Percentiles rank a stretch among this genome's conserved stretches.
Evolutionary conservation across 108 stramenopile species (phyloP).

Genomic region (Skeletonema tropicum): DNA sequence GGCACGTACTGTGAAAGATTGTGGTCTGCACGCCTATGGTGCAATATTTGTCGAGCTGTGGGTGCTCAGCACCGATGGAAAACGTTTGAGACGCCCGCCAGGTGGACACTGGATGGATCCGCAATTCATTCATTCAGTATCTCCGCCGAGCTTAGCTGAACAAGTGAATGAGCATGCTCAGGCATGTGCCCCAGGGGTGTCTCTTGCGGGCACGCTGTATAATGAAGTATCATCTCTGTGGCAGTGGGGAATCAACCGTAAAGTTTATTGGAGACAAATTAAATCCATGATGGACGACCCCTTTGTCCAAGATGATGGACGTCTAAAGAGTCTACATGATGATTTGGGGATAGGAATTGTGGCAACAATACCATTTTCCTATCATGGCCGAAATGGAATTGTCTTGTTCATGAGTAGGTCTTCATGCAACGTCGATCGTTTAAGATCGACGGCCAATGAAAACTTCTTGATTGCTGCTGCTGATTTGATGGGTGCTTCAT

Average conservation of each 20-base stretch:
- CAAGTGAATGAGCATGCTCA: background rate
- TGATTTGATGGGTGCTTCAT: conserved; percentile 34
- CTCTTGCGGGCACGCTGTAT: conserved; percentile 11
- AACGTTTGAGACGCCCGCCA: conserved; percentile 24
- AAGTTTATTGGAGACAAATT: conserved; percentile 31
- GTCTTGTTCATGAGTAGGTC: conserved; percentile 39
- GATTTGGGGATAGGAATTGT: conserved; percentile 35
- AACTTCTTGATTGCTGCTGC: conserved; percentile 24
- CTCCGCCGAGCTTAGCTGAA: background rate
- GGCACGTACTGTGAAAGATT: conserved; percentile 29
- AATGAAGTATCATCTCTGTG: background rate
- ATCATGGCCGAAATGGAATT: conserved; percentile 26
- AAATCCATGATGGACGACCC: conserved; percentile 37
- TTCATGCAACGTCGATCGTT: conserved; percentile 3
- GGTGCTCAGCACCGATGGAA: conserved; percentile 30
- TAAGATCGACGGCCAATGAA: conserved; percentile 23
- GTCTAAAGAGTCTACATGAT: conserved; percentile 23
- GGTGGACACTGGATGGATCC: conserved; percentile 32
- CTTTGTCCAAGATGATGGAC: conserved; percentile 23
- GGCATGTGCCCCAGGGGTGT: conserved; percentile 13
- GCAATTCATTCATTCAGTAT: background rate
- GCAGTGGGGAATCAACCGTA: background rate
- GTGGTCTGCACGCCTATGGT: conserved; percentile 51
- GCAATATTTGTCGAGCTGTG: conserved; percentile 48
- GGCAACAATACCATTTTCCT: conserved; percentile 30